phyloP scores from a whole-genome alignment of 352 stramenopile genomes.

The Globisporangium emineosum region DNA sequence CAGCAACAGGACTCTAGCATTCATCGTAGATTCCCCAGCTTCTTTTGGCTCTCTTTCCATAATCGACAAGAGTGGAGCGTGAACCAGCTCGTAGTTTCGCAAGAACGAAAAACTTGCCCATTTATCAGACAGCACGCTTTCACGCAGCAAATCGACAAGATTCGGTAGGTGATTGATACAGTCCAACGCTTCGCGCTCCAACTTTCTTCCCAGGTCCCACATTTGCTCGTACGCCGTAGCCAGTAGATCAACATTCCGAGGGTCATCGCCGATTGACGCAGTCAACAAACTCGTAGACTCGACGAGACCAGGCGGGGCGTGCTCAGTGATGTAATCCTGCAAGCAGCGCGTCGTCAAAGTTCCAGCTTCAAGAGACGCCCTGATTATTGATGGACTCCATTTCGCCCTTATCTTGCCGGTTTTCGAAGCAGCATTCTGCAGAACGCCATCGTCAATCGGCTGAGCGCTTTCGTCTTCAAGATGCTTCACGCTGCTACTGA shows the following conservation, averaged over 20 bases:
- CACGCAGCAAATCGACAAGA: slow-evolving; percentile 58
- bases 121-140: slow-evolving; percentile 55
- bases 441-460: slow-evolving; percentile 59
- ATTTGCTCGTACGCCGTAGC: slow-evolving; percentile 67
- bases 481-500: slow-evolving; percentile 9
- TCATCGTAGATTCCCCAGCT: slow-evolving; percentile 18
- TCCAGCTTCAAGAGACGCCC: slow-evolving; percentile 50
- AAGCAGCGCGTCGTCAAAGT: slow-evolving; percentile 65
- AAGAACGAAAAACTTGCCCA: slow-evolving; percentile 61
- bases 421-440: slow-evolving; percentile 63
- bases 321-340: slow-evolving; percentile 63
- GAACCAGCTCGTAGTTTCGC: slow-evolving; percentile 56
- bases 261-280: slow-evolving; percentile 32
- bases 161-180: slow-evolving; percentile 58
- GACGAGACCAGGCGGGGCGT: slow-evolving; percentile 53
- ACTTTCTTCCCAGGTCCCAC: slow-evolving; percentile 52
- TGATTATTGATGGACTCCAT: slow-evolving; percentile 55
- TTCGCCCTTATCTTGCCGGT: slow-evolving; percentile 59
- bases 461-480: slow-evolving; percentile 28
- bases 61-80: slow-evolving; percentile 65
- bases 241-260: slow-evolving; percentile 44
- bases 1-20: slow-evolving; percentile 62
- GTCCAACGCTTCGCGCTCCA: slow-evolving; percentile 68
- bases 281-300: slow-evolving; percentile 35
- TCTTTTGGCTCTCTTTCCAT: slow-evolving; percentile 41